Conservation (phyloP, 495 filamentous ascomycete species). For the Aspergillus nidulans region DNA sequence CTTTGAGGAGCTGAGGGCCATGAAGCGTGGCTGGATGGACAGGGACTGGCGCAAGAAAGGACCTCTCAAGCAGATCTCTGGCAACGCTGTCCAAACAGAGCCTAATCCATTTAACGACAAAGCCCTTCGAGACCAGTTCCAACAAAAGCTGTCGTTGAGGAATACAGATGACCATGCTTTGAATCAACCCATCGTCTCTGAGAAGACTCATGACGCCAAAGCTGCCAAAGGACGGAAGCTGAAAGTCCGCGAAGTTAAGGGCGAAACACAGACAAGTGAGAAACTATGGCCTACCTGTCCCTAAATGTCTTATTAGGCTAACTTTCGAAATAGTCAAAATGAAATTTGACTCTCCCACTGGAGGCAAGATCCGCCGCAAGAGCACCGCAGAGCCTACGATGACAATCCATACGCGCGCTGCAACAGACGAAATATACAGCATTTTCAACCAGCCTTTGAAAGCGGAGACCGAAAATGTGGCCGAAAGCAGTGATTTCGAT, state of each 20-base stretch:
- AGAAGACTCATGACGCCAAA: conserved; percentile 47
- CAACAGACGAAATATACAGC: conserved; percentile 94
- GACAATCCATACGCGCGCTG: conserved; percentile 92
- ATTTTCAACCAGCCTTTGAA: conserved; percentile 91
- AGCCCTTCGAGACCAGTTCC: conserved; percentile 23
- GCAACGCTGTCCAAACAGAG: conserved; percentile 25
- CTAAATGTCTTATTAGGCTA: conserved; percentile 11
- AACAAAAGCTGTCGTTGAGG: conserved; percentile 27
- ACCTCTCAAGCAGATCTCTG: conserved; percentile 38
- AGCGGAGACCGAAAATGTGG: conserved; percentile 38
- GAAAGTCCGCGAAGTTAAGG: conserved; percentile 34
- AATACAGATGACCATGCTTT: conserved; percentile 16
- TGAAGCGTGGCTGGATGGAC: conserved; percentile 70
- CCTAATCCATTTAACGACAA: conserved; percentile 17
- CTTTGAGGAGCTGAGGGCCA: conserved; percentile 87
- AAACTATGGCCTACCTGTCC: conserved; percentile 6
- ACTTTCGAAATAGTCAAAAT: conserved; percentile 65
- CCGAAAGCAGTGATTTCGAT: conserved; percentile 57
- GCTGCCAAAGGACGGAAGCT: background rate
- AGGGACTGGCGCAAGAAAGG: conserved; percentile 57
- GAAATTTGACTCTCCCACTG: conserved; percentile 81
- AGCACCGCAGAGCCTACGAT: conserved; percentile 83
- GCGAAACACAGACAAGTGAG: conserved; percentile 79
- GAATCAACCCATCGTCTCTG: conserved; percentile 17
- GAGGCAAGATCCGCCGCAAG: conserved; percentile 69